Conservation (phyloP, 202 grass and related monocot genomes). For the Panicum virgatum region DNA sequence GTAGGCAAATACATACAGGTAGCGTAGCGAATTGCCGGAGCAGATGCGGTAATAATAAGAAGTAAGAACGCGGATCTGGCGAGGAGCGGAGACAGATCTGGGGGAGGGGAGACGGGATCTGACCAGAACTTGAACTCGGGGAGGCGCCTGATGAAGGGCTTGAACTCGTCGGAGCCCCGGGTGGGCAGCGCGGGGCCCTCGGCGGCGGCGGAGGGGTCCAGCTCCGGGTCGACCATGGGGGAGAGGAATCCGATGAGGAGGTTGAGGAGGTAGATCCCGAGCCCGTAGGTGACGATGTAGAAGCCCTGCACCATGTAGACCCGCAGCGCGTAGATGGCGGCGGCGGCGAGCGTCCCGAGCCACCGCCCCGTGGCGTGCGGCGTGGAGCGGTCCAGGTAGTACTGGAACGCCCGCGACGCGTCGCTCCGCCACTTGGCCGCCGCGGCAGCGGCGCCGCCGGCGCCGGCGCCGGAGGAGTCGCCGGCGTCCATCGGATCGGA, state of each 20-base stretch:
- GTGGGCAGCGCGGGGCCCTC: constrained; percentile 70
- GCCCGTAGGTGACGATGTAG: constrained; percentile 78
- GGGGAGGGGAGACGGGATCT: neutral
- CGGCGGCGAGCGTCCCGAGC: constrained; percentile 67
- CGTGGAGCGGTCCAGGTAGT: constrained; percentile 87
- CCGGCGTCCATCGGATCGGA: constrained; percentile 54
- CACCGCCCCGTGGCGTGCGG: constrained; percentile 76
- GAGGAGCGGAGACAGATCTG: constrained; percentile 16
- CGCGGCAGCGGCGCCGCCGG: constrained; percentile 23
- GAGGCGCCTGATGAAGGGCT: constrained; percentile 78
- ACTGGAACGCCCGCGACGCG: constrained; percentile 69
- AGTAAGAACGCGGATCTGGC: neutral
- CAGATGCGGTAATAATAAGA: neutral
- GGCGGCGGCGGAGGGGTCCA: constrained; percentile 48
- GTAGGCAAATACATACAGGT: too few species aligned
- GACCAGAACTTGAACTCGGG: constrained; percentile 97
- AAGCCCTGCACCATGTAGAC: constrained; percentile 81
- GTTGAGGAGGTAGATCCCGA: constrained; percentile 91
- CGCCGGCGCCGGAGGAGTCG: constrained; percentile 37
- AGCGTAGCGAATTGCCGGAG: neutral
- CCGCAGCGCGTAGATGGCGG: constrained; percentile 60
- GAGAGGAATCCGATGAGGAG: constrained; percentile 91
- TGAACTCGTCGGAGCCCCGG: constrained; percentile 85
- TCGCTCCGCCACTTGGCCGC: constrained; percentile 73
- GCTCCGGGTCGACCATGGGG: constrained; percentile 88